These are phyloP conservation scores for Aspergillus panamensis DNA, from an alignment of 495 filamentous ascomycete species.

Conservation along the genomic window DNA sequence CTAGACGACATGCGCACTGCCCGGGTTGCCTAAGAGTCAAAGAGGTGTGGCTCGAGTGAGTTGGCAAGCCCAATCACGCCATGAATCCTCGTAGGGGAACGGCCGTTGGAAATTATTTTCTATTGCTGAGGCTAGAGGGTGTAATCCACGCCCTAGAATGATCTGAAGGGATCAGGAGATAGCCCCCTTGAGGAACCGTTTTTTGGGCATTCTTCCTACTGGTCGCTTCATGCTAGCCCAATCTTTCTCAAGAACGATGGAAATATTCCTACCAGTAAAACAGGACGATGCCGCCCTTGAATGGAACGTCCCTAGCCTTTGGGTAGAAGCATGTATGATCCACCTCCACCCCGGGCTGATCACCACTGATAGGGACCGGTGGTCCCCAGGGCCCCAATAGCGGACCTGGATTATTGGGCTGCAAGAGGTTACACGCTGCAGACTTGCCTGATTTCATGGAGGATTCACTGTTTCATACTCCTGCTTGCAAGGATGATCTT, in stretches of 20 bases:
- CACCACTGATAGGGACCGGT: background rate
- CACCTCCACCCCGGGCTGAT: background rate
- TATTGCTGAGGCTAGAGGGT: slow-evolving; percentile 15
- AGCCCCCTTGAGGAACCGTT: background rate
- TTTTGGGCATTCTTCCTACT: slow-evolving; percentile 2
- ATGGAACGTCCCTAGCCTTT: background rate
- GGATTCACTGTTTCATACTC: background rate
- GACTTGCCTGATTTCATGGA: slow-evolving; percentile 6
- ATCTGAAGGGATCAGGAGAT: slow-evolving; percentile 4
- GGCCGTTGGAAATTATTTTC: slow-evolving; percentile 12
- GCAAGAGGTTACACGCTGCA: slow-evolving; percentile 5
- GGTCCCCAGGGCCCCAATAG: background rate
- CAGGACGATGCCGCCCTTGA: background rate
- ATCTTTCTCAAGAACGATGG: slow-evolving; percentile 1
- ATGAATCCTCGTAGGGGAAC: slow-evolving; percentile 1
- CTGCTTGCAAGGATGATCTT: background rate
- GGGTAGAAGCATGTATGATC: slow-evolving; percentile 1
- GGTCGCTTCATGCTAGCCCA: slow-evolving; percentile 23
- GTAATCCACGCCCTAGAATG: background rate
- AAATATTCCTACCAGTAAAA: background rate
- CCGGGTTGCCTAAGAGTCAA: slow-evolving; percentile 8
- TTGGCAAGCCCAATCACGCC: slow-evolving; percentile 16
- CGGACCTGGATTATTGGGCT: slow-evolving; percentile 10
- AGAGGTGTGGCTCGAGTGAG: slow-evolving; percentile 18
- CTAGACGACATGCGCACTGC: background rate